phyloP scores from a whole-genome alignment of 192 early-diverging fungal genomes.

The Pilaira anomala region DNA sequence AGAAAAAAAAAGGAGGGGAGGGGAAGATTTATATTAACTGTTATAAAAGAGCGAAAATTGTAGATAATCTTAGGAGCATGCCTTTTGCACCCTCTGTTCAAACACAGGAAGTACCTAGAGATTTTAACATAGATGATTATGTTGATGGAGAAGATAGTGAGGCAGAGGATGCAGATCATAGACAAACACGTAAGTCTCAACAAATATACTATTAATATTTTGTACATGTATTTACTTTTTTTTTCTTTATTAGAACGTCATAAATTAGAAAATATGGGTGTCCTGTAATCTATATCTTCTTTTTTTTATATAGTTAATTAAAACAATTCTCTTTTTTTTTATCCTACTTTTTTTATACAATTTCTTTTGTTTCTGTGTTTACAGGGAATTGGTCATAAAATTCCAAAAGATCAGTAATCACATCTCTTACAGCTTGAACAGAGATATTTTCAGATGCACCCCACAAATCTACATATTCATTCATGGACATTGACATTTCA shows the following conservation, averaged over 20 bases:
- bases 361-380: background rate
- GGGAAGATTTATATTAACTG: too few relatives aligned
- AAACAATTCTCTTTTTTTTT: background rate
- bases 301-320: background rate
- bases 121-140: conserved; percentile 34
- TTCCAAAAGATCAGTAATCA: conserved; percentile 17
- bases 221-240: background rate
- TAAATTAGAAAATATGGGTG: conserved; percentile 23
- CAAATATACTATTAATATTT: background rate
- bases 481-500: conserved; percentile 28
- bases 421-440: conserved; percentile 25
- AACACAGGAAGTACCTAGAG: conserved; percentile 58
- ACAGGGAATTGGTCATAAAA: conserved; percentile 16
- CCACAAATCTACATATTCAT: conserved; percentile 35
- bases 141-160: conserved; percentile 40
- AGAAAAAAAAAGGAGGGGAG: too few relatives aligned
- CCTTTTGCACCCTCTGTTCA: conserved; percentile 79
- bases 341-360: background rate
- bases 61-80: conserved; percentile 64
- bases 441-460: conserved; percentile 32
- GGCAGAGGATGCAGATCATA: conserved; percentile 26
- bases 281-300: conserved; percentile 8
- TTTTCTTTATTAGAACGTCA: conserved; percentile 11
- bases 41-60: conserved; percentile 44
- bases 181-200: conserved; percentile 23